Evolutionary conservation across 371 early-diverging fungal genomes (phyloP), one percentile per base, ranked within the genome.

Genomic region (Rhizomucor miehei): DNA sequence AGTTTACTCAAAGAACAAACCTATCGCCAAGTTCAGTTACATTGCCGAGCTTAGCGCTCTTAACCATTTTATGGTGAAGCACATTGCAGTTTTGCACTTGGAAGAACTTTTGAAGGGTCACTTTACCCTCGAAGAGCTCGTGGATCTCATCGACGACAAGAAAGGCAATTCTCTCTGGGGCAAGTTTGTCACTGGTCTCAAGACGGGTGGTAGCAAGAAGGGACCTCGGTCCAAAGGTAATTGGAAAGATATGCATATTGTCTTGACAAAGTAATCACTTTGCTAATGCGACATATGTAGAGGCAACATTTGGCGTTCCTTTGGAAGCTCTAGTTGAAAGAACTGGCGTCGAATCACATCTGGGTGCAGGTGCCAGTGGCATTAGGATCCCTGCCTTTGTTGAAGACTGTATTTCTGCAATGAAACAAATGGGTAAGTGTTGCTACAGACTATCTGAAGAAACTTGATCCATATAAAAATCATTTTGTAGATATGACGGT

Each of bases 291-390:
- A 48, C 43, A 21, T 20, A 51, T 59, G 65, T 70, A 65, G 84
- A 86, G 62, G 82, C 92, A 36, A 85, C 92, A 1, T 98, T 98
- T 77, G 95, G 96, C n/a, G 93, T 93, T 1, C 81, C 92, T 5
- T 66, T 98, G 39, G 95, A 95, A 52, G 60, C 80, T 1, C 75
- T 97, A 8, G 83, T 94, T 6, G 93, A 95, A 56, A 81, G 85
- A 53, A 84, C 87, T 57, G 92, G 95, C 0, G 84, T 89, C 3
- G 91, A 94, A 52, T 89, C 94, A 0, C 80, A 80, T 9, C 64
- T 93, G n/a, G 91, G 90, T 0, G 81, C 88, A 6, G 86, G 89
- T 0, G 89, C 91, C 13, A 85, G 85, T 19, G 71, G 85, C n/a
- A 77, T 88, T 34, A 78, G 85, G 19, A 86, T 97, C 16, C 98